A percentile compares a stretch with the other conserved stretches of the same genome.
These are phyloP conservation scores for Pseudopediastrum boryanum DNA, from an alignment of 139 green algal genomes.

Conservation along the genomic window DNA sequence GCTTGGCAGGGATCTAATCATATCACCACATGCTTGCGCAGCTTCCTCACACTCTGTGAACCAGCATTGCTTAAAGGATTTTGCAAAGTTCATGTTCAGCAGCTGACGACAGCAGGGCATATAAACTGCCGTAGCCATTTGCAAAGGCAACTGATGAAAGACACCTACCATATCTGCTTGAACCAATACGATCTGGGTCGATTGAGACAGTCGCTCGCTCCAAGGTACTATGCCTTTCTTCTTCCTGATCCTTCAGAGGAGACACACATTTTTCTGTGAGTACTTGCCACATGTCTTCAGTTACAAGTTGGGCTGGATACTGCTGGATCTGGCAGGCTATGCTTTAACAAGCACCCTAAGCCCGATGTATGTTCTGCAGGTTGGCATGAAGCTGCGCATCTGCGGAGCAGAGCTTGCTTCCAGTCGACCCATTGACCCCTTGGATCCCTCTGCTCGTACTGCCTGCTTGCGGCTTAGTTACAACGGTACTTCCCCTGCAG, in stretches of 20 bases:
- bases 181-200: too few relatives aligned
- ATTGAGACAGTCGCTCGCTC: too few relatives aligned
- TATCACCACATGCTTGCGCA: neutral
- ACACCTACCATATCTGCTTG: too few relatives aligned
- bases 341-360: neutral
- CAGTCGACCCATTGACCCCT: conserved; percentile 31
- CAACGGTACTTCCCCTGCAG: conserved; percentile 46
- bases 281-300: neutral
- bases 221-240: too few relatives aligned
- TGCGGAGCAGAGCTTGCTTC: conserved; percentile 46
- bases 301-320: neutral
- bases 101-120: too few relatives aligned
- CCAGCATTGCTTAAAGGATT: too few relatives aligned
- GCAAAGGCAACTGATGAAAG: too few relatives aligned
- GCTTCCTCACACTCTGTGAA: neutral
- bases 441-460: conserved; percentile 42
- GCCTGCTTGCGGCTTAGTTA: conserved; percentile 41
- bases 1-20: neutral
- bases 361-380: conserved; percentile 18
- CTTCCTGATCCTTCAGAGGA: too few relatives aligned
- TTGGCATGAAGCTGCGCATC: conserved; percentile 60
- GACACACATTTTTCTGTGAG: neutral
- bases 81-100: too few relatives aligned
- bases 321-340: neutral
- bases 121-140: too few relatives aligned